Conservation (phyloP, 23 red algal species). For the Agarophyton chilense region DNA sequence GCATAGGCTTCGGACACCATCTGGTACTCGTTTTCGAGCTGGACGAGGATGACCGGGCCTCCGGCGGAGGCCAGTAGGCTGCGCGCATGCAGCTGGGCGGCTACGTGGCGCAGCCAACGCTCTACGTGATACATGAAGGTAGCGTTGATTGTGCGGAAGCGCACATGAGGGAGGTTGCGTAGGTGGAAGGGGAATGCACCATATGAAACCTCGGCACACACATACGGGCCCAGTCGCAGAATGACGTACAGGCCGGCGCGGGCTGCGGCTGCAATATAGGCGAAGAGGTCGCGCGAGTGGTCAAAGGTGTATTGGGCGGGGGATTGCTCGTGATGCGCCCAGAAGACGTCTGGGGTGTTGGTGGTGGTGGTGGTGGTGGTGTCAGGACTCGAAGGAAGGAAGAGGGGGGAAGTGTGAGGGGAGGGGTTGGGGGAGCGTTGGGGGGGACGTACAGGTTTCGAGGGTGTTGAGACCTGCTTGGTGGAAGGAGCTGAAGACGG, state of each 20-base stretch:
- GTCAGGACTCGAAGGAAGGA: neutral
- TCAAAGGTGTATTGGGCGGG: slow-evolving; percentile 42
- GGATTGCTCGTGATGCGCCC: slow-evolving; percentile 19
- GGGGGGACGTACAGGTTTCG: slow-evolving; percentile 74
- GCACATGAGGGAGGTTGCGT: slow-evolving; percentile 71
- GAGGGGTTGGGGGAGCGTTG: neutral
- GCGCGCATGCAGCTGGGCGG: slow-evolving; percentile 34
- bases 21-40: slow-evolving; percentile 96
- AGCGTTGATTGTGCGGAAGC: slow-evolving; percentile 82
- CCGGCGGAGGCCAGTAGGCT: slow-evolving; percentile 65
- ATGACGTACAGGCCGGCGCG: slow-evolving; percentile 67
- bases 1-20: slow-evolving; percentile 85
- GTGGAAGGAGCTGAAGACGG: slow-evolving; percentile 74
- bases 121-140: slow-evolving; percentile 76
- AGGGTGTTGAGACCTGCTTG: slow-evolving; percentile 80
- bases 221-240: slow-evolving; percentile 91
- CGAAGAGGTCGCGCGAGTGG: slow-evolving; percentile 70
- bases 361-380: neutral
- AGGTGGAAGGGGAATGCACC: slow-evolving; percentile 85
- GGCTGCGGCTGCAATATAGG: slow-evolving; percentile 70
- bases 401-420: too few relatives aligned
- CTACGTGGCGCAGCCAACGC: slow-evolving; percentile 60
- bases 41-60: slow-evolving; percentile 86
- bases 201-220: slow-evolving; percentile 89
- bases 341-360: slow-evolving; percentile 47